A percentile compares a stretch with the other conserved stretches of the same genome.
phyloP scores from a whole-genome alignment of 495 filamentous ascomycete species.

The Geoglossum glabrum region DNA sequence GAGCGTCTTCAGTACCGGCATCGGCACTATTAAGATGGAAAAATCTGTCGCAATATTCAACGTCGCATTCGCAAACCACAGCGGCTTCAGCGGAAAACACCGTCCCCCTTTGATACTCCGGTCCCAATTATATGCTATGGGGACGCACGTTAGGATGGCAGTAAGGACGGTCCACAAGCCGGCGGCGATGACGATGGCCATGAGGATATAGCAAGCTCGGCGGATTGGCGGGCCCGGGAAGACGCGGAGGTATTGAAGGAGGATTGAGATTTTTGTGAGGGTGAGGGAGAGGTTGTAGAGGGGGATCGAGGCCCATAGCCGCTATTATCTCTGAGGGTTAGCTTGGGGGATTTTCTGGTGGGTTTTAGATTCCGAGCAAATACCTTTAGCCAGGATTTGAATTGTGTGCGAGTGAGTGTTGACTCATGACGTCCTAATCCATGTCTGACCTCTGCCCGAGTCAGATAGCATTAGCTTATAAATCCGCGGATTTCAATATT shows the following conservation, averaged over 20 bases:
- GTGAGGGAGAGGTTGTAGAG: neutral
- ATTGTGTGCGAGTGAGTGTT: neutral
- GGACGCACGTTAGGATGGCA: conserved; percentile 31
- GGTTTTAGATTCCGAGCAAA: neutral
- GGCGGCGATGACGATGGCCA: conserved; percentile 20
- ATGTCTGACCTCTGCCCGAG: neutral
- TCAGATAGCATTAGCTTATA: neutral
- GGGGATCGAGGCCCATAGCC: neutral
- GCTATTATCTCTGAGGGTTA: neutral
- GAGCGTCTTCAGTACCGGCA: conserved; percentile 31
- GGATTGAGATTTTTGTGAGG: conserved; percentile 26
- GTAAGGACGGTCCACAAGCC: conserved; percentile 19
- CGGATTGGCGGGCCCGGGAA: conserved; percentile 22
- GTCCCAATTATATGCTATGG: conserved; percentile 32
- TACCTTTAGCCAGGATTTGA: neutral
- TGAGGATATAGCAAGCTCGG: conserved; percentile 16
- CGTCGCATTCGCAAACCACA: conserved; percentile 31
- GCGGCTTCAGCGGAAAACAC: conserved; percentile 28
- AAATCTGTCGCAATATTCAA: conserved; percentile 36
- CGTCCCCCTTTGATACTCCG: conserved; percentile 22
- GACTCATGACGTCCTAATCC: neutral
- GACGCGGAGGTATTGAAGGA: conserved; percentile 29
- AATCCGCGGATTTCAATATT: neutral
- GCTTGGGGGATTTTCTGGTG: neutral
- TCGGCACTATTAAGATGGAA: conserved; percentile 33